phyloP scores from a whole-genome alignment of 1,139 yeast genomes.

The Geotrichum bryndzae region DNA sequence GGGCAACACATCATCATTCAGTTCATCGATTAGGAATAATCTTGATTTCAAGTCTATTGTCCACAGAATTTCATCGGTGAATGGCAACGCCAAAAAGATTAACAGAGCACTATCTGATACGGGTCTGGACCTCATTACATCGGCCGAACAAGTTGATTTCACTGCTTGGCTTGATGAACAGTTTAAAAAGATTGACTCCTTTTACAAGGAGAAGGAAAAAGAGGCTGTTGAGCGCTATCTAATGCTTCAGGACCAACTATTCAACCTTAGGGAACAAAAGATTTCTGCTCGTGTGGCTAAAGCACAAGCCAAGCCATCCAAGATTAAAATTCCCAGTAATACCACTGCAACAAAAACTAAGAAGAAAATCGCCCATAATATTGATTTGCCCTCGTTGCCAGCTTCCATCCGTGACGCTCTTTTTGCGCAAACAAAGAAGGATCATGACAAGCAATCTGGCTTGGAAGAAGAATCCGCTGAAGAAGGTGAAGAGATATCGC shows the following conservation, averaged over 20 bases:
- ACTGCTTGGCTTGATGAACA: conserved; percentile 57
- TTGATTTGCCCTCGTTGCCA: conserved; percentile 35
- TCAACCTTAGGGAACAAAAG: conserved; percentile 55
- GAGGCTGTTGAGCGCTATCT: conserved; percentile 56
- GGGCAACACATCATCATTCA: conserved; percentile 6
- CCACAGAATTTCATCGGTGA: conserved; percentile 7
- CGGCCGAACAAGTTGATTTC: conserved; percentile 42
- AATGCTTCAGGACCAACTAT: conserved; percentile 61
- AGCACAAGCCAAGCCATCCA: conserved; percentile 19
- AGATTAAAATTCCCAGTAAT: conserved; percentile 16
- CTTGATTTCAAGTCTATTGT: conserved; percentile 4
- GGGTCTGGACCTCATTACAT: conserved; percentile 16
- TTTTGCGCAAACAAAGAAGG: conserved; percentile 3
- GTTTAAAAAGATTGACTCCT: conserved; percentile 52
- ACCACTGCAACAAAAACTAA: conserved; percentile 24
- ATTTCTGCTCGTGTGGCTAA: conserved; percentile 4
- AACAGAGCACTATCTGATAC: conserved; percentile 4
- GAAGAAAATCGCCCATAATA: conserved; percentile 21
- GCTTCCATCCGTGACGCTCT: conserved; percentile 12
- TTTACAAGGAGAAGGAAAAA: conserved; percentile 55
- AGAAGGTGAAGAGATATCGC: conserved; percentile 1
- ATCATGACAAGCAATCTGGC: not conserved
- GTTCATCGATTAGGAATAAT: not conserved
- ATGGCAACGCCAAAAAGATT: not conserved
- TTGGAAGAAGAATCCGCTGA: not conserved